These are phyloP conservation scores for Ciborinia camelliae DNA, from an alignment of 2,329 filamentous ascomycete genomes.

Conservation along the genomic window DNA sequence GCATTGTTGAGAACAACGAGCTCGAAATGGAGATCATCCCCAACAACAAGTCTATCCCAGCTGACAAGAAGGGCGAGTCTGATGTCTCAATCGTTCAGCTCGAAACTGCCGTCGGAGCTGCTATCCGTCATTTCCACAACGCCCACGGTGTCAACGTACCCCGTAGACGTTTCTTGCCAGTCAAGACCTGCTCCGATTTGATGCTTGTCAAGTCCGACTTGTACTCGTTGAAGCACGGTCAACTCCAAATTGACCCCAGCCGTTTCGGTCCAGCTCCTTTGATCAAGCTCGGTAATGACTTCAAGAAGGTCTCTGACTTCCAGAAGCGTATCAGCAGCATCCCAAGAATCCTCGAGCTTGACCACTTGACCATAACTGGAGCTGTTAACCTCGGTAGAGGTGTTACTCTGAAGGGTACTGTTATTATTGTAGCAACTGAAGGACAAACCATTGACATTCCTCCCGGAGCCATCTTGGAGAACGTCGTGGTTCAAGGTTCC, in stretches of 20 bases:
- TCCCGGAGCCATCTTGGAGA: constrained; percentile 94
- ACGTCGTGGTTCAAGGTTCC: constrained; percentile 97
- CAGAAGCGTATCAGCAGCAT: constrained; percentile 83
- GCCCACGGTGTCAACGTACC: constrained; percentile 99
- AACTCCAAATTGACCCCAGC: constrained; percentile 93
- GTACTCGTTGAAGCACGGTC: constrained; percentile 97
- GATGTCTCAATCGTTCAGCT: constrained; percentile 97
- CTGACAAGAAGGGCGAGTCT: constrained; percentile 99
- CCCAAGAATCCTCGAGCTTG: constrained; percentile 85
- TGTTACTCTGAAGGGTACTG: constrained; percentile 94
- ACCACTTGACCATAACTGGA: constrained; percentile 96
- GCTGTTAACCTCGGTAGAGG: constrained; percentile 95
- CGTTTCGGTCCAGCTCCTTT: constrained; percentile 95
- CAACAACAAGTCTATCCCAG: constrained; percentile 97
- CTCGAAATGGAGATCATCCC: constrained; percentile 99
- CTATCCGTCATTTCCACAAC: constrained; percentile 98
- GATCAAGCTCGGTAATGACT: constrained; percentile 98
- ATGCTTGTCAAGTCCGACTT: constrained; percentile 99
- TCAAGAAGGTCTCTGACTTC: constrained; percentile 99
- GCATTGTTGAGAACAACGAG: constrained; percentile 96
- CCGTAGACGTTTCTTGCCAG: constrained; percentile 94
- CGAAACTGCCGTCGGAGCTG: constrained; percentile 96
- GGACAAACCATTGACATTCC: constrained; percentile 97
- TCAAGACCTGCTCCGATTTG: constrained; percentile 99
- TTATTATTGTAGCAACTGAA: constrained; percentile 98